A percentile compares a stretch with the other conserved stretches of the same genome.
phyloP scores from a whole-genome alignment of 148 eudicot genomes.

The Cornus kousa region DNA sequence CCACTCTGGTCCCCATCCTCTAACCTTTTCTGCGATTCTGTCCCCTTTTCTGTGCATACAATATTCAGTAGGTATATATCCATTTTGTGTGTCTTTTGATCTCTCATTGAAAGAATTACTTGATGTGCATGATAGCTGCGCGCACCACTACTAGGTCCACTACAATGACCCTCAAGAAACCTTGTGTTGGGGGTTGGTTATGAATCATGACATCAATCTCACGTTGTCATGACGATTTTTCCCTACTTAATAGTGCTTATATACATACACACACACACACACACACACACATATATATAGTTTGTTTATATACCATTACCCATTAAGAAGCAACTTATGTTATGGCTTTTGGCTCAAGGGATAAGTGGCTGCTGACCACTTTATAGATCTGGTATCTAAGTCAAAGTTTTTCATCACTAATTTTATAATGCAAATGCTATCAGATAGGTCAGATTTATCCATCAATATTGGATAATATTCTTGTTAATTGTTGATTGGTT shows the following conservation, averaged over 20 bases:
- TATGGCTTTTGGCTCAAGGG: neutral
- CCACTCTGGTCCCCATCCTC: constrained; percentile 24
- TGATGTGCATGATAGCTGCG: constrained; percentile 34
- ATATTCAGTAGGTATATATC: no score
- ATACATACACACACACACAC: no score
- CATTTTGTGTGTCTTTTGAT: neutral
- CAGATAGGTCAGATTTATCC: no score
- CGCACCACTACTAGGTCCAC: constrained; percentile 30
- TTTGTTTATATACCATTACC: neutral
- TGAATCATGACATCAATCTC: constrained; percentile 48
- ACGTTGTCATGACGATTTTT: constrained; percentile 55
- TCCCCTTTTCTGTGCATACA: neutral
- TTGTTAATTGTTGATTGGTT: no score
- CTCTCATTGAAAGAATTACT: constrained; percentile 28
- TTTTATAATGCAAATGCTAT: no score
- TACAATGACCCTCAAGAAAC: neutral
- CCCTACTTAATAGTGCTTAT: neutral
- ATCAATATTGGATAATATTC: no score
- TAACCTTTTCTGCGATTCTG: neutral
- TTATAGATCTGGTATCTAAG: neutral
- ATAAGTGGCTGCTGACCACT: constrained; percentile 6
- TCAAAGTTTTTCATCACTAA: no score
- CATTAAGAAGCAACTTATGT: neutral
- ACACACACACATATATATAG: no score
- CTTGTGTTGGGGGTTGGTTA: constrained; percentile 23